Percentiles rank a stretch among this genome's conserved stretches.
Conservation (phyloP, 768 basidiomycete genomes). For the Paxillus ammoniavirescens region DNA sequence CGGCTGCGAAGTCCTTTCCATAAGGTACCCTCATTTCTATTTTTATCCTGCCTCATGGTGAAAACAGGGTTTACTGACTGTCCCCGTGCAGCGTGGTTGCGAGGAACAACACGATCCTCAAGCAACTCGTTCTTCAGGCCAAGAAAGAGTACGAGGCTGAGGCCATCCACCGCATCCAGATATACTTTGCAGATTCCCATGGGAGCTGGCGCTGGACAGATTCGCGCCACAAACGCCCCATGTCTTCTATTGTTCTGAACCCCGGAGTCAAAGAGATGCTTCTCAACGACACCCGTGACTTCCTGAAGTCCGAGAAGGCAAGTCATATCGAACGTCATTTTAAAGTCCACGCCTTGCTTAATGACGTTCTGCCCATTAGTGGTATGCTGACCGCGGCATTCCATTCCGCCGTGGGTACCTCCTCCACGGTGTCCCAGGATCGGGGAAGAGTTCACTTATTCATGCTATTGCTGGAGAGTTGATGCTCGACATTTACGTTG, state of each 20-base stretch:
- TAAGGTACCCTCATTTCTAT: slow-evolving; percentile 48
- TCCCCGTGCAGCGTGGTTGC: slow-evolving; percentile 64
- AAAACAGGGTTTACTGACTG: slow-evolving; percentile 10
- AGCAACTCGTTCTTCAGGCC: slow-evolving; percentile 87
- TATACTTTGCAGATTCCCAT: slow-evolving; percentile 87
- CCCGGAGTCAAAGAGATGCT: slow-evolving; percentile 91
- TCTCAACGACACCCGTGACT: slow-evolving; percentile 76
- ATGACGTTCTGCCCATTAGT: slow-evolving; percentile 38
- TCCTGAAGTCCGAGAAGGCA: slow-evolving; percentile 80
- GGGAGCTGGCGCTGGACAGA: slow-evolving; percentile 89
- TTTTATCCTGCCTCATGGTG: slow-evolving; percentile 9
- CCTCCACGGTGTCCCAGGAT: slow-evolving; percentile 80
- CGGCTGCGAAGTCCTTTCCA: slow-evolving; percentile 71
- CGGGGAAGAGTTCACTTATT: slow-evolving; percentile 84
- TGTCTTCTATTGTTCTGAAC: slow-evolving; percentile 83
- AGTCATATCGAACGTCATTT: slow-evolving; percentile 12
- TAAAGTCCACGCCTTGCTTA: neutral
- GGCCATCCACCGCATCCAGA: slow-evolving; percentile 82
- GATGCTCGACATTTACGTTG: slow-evolving; percentile 88
- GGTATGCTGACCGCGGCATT: slow-evolving; percentile 93
- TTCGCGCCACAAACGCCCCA: slow-evolving; percentile 84
- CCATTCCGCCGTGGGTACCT: slow-evolving; percentile 89
- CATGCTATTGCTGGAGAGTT: slow-evolving; percentile 87
- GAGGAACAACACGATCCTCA: slow-evolving; percentile 78
- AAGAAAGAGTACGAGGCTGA: slow-evolving; percentile 88